Percentiles rank a stretch among this genome's conserved stretches.
These are phyloP conservation scores for Cadophora gregata DNA, from an alignment of 2,329 filamentous ascomycete species.

Conservation along the genomic window DNA sequence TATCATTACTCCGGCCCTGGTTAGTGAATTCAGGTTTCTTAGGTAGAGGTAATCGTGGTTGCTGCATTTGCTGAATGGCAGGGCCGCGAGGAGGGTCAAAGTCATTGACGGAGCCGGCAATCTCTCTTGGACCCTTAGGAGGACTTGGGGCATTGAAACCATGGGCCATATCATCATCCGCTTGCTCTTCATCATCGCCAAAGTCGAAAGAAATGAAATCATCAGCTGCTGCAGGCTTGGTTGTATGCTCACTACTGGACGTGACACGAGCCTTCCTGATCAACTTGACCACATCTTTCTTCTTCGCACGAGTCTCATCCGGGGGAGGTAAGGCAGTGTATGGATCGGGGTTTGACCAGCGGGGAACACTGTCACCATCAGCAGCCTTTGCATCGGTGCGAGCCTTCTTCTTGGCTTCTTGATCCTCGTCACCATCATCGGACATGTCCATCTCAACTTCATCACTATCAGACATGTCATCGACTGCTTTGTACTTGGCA, in stretches of 20 bases:
- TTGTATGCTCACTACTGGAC: slow-evolving; percentile 51
- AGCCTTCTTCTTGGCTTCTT: slow-evolving; percentile 51
- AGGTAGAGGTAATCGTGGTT: slow-evolving; percentile 1
- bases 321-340: slow-evolving; percentile 87
- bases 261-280: slow-evolving; percentile 88
- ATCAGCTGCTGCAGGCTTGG: slow-evolving; percentile 63
- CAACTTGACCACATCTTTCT: slow-evolving; percentile 85
- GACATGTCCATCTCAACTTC: slow-evolving; percentile 64
- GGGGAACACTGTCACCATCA: slow-evolving; percentile 60
- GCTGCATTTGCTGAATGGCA: neutral
- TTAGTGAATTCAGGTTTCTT: slow-evolving; percentile 6
- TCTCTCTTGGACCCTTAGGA: slow-evolving; percentile 37
- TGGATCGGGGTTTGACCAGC: slow-evolving; percentile 96
- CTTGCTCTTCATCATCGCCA: slow-evolving; percentile 52
- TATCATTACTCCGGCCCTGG: slow-evolving; percentile 1
- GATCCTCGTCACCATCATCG: slow-evolving; percentile 44
- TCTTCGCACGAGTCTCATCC: slow-evolving; percentile 75
- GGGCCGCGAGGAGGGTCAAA: slow-evolving; percentile 17
- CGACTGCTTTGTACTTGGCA: slow-evolving; percentile 59
- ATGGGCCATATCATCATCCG: slow-evolving; percentile 24
- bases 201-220: slow-evolving; percentile 92
- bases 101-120: slow-evolving; percentile 13
- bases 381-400: slow-evolving; percentile 47
- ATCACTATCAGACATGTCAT: slow-evolving; percentile 68
- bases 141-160: slow-evolving; percentile 23